These are phyloP conservation scores for Monascus ruber DNA, from an alignment of 2,329 filamentous ascomycete species.

Conservation along the genomic window DNA sequence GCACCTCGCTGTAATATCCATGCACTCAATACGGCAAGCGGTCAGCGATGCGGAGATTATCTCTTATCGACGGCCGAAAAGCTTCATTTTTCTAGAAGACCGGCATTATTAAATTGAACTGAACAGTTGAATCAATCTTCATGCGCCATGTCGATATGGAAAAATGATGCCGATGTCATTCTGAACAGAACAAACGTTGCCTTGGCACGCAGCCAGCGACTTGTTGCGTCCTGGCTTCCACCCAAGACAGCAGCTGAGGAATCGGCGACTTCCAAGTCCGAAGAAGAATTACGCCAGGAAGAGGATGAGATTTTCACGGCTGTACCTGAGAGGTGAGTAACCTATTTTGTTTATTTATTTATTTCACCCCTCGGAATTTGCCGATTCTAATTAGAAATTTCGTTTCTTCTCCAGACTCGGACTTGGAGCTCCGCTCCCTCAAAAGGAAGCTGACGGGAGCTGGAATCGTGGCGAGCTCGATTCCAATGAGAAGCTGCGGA, in stretches of 20 bases:
- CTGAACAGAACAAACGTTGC: slow-evolving; percentile 44
- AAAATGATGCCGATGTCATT: slow-evolving; percentile 41
- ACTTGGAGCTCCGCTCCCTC: slow-evolving; percentile 36
- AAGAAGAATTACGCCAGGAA: slow-evolving; percentile 37
- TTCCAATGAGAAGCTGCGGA: slow-evolving; percentile 35
- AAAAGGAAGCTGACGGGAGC: slow-evolving; percentile 28
- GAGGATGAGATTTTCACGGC: slow-evolving; percentile 44
- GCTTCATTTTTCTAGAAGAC: too few species aligned
- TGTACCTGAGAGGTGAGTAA: slow-evolving; percentile 42
- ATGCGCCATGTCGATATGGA: slow-evolving; percentile 19
- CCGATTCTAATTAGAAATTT: not conserved
- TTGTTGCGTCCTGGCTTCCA: slow-evolving; percentile 47
- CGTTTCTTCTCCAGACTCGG: slow-evolving; percentile 27
- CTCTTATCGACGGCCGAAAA: too few species aligned
- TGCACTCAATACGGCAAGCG: too few species aligned
- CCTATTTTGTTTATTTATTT: slow-evolving; percentile 1
- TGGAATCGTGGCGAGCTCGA: slow-evolving; percentile 29
- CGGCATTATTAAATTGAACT: too few species aligned
- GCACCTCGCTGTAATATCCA: too few species aligned
- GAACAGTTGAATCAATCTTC: too few species aligned
- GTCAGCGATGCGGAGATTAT: too few species aligned
- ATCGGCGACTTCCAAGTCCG: slow-evolving; percentile 25
- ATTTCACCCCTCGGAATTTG: not conserved
- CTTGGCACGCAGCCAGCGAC: slow-evolving; percentile 41
- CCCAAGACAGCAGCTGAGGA: slow-evolving; percentile 29